These are phyloP conservation scores for Orobanche coerulescens DNA, from an alignment of 257 asterid genomes.

Conservation along the genomic window DNA sequence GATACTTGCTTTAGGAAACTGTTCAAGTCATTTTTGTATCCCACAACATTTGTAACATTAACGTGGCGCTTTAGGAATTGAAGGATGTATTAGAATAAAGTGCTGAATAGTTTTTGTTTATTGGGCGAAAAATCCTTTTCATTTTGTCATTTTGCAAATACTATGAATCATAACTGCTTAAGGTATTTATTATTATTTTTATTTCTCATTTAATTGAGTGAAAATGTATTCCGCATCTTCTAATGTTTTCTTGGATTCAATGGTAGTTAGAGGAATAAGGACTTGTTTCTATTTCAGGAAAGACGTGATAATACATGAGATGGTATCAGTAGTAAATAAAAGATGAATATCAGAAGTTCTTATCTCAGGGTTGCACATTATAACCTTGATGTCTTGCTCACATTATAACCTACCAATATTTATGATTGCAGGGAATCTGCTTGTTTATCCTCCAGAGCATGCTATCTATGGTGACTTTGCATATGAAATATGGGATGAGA, in stretches of 20 bases:
- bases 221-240: neutral
- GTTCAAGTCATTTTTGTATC: neutral
- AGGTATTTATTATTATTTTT: slow-evolving; percentile 5
- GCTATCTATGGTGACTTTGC: slow-evolving; percentile 89
- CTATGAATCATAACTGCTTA: slow-evolving; percentile 1
- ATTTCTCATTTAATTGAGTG: neutral
- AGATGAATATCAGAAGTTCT: neutral
- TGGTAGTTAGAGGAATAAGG: neutral
- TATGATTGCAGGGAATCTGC: slow-evolving; percentile 63
- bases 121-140: slow-evolving; percentile 1
- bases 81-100: neutral
- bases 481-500: slow-evolving; percentile 74
- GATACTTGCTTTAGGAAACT: neutral
- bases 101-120: neutral
- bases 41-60: neutral
- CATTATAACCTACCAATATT: slow-evolving; percentile 17
- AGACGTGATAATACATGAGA: neutral
- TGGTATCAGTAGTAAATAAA: neutral
- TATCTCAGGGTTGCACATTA: neutral
- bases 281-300: slow-evolving; percentile 15
- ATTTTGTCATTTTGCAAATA: neutral
- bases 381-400: slow-evolving; percentile 14
- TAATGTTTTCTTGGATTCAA: neutral
- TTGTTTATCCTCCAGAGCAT: slow-evolving; percentile 86
- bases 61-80: neutral